Evolutionary conservation across 1,139 yeast genomes (phyloP).

Genomic region (Kurtzmaniella natalensis): DNA sequence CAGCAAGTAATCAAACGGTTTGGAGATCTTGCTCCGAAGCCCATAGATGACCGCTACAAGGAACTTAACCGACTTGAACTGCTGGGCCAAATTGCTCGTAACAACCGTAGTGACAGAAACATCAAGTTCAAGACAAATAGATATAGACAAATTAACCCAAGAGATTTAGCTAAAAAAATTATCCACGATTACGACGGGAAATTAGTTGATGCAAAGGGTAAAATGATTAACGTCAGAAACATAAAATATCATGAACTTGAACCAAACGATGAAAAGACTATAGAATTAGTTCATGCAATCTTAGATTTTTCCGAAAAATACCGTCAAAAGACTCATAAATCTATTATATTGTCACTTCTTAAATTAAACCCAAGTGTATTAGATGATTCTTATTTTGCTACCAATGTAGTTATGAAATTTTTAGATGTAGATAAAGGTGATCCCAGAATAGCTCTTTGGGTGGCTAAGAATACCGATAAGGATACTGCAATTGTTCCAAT

Average conservation of each 20-base stretch:
- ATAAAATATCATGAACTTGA: conserved; percentile 23
- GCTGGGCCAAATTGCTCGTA: too few relatives aligned
- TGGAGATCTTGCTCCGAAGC: too few relatives aligned
- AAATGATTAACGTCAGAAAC: conserved; percentile 14
- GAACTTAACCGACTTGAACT: too few relatives aligned
- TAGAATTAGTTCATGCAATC: conserved; percentile 27
- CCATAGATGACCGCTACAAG: too few relatives aligned
- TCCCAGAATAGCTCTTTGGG: conserved; percentile 47
- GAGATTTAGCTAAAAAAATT: neutral
- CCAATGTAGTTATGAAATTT: conserved; percentile 48
- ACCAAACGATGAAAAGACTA: conserved; percentile 18
- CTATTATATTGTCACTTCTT: conserved; percentile 28
- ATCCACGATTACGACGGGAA: neutral
- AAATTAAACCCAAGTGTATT: conserved; percentile 54
- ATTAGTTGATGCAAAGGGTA: conserved; percentile 18
- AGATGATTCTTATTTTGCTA: conserved; percentile 54
- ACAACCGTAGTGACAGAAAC: too few relatives aligned
- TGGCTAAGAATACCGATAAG: conserved; percentile 34
- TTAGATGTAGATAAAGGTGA: conserved; percentile 39
- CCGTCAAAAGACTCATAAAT: conserved; percentile 41
- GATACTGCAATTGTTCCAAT: conserved; percentile 53
- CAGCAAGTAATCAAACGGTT: too few relatives aligned
- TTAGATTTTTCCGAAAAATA: too few relatives aligned
- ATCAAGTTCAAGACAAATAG: too few relatives aligned
- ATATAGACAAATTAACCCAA: too few relatives aligned